These are phyloP conservation scores for Aspergillus sp. DNA, from an alignment of 2,329 filamentous ascomycete genomes.

Conservation along the genomic window DNA sequence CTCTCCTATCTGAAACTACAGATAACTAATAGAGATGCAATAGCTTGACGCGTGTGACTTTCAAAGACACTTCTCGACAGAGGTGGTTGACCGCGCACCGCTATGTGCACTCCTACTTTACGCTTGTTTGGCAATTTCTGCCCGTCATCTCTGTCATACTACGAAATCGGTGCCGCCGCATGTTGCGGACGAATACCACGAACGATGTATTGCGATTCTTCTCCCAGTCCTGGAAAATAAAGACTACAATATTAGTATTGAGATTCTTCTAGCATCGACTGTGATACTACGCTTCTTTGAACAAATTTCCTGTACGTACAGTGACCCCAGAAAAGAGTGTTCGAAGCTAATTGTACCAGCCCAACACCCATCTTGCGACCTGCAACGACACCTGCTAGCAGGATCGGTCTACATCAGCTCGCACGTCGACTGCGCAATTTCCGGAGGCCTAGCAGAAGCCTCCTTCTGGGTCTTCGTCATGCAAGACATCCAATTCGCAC, in stretches of 20 bases:
- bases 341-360: constrained; percentile 14
- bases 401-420: constrained; percentile 31
- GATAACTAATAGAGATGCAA: constrained; percentile 5
- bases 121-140: constrained; percentile 28
- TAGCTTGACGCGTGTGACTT: constrained; percentile 29
- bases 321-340: neutral
- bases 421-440: constrained; percentile 27
- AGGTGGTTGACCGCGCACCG: constrained; percentile 25
- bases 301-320: constrained; percentile 26
- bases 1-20: neutral
- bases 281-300: constrained; percentile 31
- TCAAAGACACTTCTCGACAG: constrained; percentile 23
- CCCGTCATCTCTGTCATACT: constrained; percentile 27
- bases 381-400: constrained; percentile 28
- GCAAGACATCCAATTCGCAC: constrained; percentile 30
- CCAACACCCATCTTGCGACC: constrained; percentile 26
- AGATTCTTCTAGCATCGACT: constrained; percentile 28
- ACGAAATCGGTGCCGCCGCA: constrained; percentile 21
- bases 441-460: constrained; percentile 25
- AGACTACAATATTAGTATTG: constrained; percentile 24
- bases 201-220: constrained; percentile 30
- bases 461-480: constrained; percentile 32
- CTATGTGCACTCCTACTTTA: constrained; percentile 25
- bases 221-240: constrained; percentile 26
- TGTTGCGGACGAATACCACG: constrained; percentile 28